Percentiles rank a stretch among this genome's conserved stretches.
These are phyloP conservation scores for Naematelia aurantialba DNA, from an alignment of 768 basidiomycete species.

Conservation along the genomic window DNA sequence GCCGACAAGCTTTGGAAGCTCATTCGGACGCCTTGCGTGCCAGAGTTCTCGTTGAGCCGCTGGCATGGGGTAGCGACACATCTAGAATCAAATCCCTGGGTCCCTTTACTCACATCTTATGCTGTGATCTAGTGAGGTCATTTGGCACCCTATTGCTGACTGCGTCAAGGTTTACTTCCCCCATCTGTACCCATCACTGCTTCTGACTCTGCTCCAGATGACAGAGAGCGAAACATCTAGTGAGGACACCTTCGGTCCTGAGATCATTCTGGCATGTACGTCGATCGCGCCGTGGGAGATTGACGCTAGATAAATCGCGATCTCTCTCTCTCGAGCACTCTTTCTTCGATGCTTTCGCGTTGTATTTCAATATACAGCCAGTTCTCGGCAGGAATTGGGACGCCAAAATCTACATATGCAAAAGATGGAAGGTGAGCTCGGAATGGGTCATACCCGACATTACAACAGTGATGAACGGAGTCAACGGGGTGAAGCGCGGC, in stretches of 20 bases:
- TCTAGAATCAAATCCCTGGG: constrained; percentile 29
- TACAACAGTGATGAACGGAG: constrained; percentile 34
- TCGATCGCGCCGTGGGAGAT: not conserved
- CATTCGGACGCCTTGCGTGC: constrained; percentile 10
- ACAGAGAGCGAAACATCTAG: constrained; percentile 53
- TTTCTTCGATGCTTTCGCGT: constrained; percentile 39
- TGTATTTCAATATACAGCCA: constrained; percentile 36
- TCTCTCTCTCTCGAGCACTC: constrained; percentile 42
- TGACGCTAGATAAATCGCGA: constrained; percentile 37
- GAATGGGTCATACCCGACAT: constrained; percentile 35
- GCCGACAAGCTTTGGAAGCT: constrained; percentile 40
- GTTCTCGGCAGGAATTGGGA: constrained; percentile 33
- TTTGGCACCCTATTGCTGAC: not conserved
- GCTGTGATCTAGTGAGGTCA: constrained; percentile 73
- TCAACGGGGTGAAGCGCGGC: constrained; percentile 26
- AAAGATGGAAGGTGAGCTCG: constrained; percentile 27
- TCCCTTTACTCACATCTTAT: constrained; percentile 61
- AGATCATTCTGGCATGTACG: constrained; percentile 63
- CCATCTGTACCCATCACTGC: constrained; percentile 69
- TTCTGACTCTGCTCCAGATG: constrained; percentile 69
- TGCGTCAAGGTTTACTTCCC: constrained; percentile 73
- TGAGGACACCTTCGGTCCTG: constrained; percentile 31
- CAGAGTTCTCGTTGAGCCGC: constrained; percentile 56
- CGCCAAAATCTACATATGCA: constrained; percentile 37
- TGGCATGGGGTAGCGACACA: constrained; percentile 69